phyloP scores from a whole-genome alignment of 2,329 filamentous ascomycete species.

The Gyromitra esculenta region DNA sequence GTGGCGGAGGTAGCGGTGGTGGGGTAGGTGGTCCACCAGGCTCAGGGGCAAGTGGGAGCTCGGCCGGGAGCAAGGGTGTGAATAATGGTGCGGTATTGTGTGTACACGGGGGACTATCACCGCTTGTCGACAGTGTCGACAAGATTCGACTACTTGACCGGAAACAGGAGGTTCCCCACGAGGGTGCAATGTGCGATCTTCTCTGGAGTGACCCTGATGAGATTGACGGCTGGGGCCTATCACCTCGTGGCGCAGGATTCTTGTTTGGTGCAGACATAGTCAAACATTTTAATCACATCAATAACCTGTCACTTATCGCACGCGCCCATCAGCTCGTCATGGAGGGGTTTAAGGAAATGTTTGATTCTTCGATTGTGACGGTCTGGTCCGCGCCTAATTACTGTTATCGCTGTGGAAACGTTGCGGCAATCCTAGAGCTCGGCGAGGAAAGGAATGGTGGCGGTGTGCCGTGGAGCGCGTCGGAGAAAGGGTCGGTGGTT shows the following conservation, averaged over 20 bases:
- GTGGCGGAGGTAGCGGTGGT: conserved; percentile 56
- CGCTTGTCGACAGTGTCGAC: conserved; percentile 90
- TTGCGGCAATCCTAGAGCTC: conserved; percentile 92
- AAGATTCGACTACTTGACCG: conserved; percentile 94
- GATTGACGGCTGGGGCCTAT: conserved; percentile 95
- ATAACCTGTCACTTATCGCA: conserved; percentile 90
- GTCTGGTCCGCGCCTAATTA: conserved; percentile 99
- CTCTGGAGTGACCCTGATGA: conserved; percentile 98
- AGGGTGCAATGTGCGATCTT: conserved; percentile 98
- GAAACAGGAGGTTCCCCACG: conserved; percentile 97
- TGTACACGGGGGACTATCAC: conserved; percentile 92
- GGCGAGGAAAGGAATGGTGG: conserved; percentile 79
- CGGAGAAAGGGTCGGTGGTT: conserved; percentile 61
- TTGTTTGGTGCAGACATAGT: conserved; percentile 96
- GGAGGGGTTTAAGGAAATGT: conserved; percentile 99
- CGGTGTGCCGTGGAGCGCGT: conserved; percentile 61
- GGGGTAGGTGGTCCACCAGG: conserved; percentile 68
- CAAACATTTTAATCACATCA: conserved; percentile 92
- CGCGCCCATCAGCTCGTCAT: conserved; percentile 97
- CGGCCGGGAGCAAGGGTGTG: conserved; percentile 60
- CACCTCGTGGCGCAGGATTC: conserved; percentile 92
- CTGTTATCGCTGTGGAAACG: conserved; percentile 95
- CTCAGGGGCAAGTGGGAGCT: conserved; percentile 78
- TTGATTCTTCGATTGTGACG: conserved; percentile 92
- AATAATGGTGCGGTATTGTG: conserved; percentile 85